A percentile compares a stretch with the other conserved stretches of the same genome.
Evolutionary conservation across 495 filamentous ascomycete species (phyloP).

Genomic region (Neurospora africana): DNA sequence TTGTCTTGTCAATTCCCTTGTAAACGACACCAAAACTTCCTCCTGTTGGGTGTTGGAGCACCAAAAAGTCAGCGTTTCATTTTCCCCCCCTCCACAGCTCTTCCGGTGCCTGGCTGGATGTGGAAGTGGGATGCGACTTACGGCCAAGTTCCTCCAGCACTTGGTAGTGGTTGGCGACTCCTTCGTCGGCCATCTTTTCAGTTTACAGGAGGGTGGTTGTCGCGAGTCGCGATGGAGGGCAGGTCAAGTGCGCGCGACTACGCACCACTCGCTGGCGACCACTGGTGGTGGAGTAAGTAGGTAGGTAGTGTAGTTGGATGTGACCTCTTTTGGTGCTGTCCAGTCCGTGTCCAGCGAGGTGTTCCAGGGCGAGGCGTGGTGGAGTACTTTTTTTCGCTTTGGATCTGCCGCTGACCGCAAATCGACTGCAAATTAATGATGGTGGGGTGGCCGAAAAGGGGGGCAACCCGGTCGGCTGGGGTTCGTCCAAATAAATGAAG

Average conservation of each 20-base stretch:
- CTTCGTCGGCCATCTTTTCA: constrained; percentile 43
- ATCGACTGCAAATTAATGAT: not conserved
- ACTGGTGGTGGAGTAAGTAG: not conserved
- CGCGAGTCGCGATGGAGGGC: not conserved
- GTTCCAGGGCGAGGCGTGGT: not conserved
- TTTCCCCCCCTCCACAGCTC: not conserved
- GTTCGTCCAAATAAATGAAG: not conserved
- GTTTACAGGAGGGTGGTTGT: not conserved
- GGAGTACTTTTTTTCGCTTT: not conserved
- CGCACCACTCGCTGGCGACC: not conserved
- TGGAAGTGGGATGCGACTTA: constrained; percentile 36
- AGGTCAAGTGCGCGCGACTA: not conserved
- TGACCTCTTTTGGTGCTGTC: not conserved
- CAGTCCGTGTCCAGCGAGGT: not conserved
- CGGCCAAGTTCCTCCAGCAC: constrained; percentile 88
- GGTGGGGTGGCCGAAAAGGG: not conserved
- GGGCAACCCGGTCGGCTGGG: not conserved
- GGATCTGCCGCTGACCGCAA: not conserved
- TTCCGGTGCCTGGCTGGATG: not conserved
- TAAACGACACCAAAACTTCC: constrained; percentile 96
- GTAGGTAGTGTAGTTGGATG: not conserved
- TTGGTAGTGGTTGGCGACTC: constrained; percentile 74
- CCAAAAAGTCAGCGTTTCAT: constrained; percentile 10
- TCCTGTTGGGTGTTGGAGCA: constrained; percentile 34
- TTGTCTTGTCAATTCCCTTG: constrained; percentile 80